These are phyloP conservation scores for Dactylella cylindrospora DNA, from an alignment of 2,329 filamentous ascomycete species.

Conservation along the genomic window DNA sequence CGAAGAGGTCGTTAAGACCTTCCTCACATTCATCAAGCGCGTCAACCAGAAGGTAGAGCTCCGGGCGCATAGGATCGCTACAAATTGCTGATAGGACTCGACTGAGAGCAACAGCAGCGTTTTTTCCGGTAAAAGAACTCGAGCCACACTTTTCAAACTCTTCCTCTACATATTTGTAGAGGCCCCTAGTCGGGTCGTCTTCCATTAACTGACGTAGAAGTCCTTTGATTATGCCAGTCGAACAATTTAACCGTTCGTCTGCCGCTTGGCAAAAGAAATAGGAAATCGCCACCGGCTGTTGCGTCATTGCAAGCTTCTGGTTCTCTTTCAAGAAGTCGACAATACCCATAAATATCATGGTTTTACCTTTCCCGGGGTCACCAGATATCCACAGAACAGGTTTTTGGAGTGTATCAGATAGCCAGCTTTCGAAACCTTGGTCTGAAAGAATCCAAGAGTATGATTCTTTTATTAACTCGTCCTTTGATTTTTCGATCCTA, in stretches of 20 bases:
- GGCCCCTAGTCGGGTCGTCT: not conserved
- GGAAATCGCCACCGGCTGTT: not conserved
- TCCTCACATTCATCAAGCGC: constrained; percentile 3
- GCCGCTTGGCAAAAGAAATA: constrained; percentile 16
- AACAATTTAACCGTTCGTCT: constrained; percentile 2
- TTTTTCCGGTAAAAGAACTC: not conserved
- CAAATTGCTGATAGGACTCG: not conserved
- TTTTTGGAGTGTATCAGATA: not conserved
- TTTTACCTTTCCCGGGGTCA: constrained; percentile 17
- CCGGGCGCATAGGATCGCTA: not conserved
- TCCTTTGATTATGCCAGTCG: not conserved
- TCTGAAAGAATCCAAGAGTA: constrained; percentile 5
- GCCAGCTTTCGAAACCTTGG: not conserved
- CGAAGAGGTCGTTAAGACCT: not conserved
- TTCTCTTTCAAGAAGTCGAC: not conserved
- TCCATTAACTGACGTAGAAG: not conserved
- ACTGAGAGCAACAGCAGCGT: not conserved
- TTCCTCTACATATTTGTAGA: not conserved
- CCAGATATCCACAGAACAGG: constrained; percentile 2
- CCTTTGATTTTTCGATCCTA: constrained; percentile 10
- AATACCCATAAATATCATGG: constrained; percentile 15
- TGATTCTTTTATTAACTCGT: constrained; percentile 2
- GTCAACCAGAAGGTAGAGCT: constrained; percentile 6
- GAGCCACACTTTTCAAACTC: not conserved
- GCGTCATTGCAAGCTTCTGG: no score